A percentile compares a stretch with the other conserved stretches of the same genome.
phyloP scores from a whole-genome alignment of 768 basidiomycete species.

The Austroboletus festivus region DNA sequence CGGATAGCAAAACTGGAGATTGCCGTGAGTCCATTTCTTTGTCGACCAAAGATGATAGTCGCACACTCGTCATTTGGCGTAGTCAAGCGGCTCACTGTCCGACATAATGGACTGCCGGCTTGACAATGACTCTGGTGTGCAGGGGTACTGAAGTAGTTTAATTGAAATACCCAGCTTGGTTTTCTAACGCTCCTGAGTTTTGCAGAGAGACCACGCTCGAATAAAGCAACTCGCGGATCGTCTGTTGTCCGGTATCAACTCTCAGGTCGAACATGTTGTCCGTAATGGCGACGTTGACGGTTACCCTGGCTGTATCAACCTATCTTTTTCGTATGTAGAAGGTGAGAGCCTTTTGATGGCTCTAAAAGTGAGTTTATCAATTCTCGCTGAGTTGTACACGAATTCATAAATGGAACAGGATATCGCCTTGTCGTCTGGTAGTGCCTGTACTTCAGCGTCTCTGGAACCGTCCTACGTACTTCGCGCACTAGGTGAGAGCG shows the following conservation, averaged over 20 bases:
- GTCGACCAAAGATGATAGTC: constrained; percentile 42
- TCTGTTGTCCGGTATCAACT: constrained; percentile 76
- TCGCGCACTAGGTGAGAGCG: constrained; percentile 74
- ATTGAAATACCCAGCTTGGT: not conserved
- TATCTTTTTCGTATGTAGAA: constrained; percentile 95
- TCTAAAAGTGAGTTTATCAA: constrained; percentile 62
- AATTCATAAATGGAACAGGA: constrained; percentile 48
- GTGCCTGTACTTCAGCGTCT: constrained; percentile 97
- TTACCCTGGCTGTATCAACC: constrained; percentile 94
- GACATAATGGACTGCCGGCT: constrained; percentile 42
- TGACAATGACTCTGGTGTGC: constrained; percentile 71
- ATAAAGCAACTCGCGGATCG: constrained; percentile 75
- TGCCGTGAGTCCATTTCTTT: constrained; percentile 59
- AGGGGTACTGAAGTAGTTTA: constrained; percentile 80
- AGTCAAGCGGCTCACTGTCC: constrained; percentile 43
- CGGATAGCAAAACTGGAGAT: constrained; percentile 91
- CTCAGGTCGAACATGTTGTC: constrained; percentile 84
- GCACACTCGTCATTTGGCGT: constrained; percentile 35
- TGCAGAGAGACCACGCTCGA: constrained; percentile 75
- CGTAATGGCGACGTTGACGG: constrained; percentile 91
- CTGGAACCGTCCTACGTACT: constrained; percentile 98
- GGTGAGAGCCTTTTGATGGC: constrained; percentile 98
- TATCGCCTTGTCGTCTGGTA: constrained; percentile 95
- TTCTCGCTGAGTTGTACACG: constrained; percentile 3
- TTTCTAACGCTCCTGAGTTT: constrained; percentile 1